Evolutionary conservation across 108 stramenopile species (phyloP).

Genomic region (Nannochloropsis salina): DNA sequence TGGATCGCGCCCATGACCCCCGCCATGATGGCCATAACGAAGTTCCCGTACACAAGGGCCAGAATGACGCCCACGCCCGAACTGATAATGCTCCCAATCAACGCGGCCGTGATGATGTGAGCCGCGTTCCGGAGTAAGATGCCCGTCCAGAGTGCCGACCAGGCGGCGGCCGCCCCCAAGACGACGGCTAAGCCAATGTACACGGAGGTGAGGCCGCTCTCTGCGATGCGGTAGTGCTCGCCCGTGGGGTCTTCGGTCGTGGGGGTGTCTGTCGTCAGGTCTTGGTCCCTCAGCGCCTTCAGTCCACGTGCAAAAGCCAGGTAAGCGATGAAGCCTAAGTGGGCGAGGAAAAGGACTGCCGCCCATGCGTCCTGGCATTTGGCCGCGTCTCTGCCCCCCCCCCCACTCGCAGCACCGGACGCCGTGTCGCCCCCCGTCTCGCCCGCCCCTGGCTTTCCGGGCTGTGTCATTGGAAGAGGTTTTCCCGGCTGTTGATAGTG

Average conservation of each 20-base stretch:
- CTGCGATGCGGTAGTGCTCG: background rate
- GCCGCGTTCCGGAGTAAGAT: background rate
- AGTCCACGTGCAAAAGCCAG: background rate
- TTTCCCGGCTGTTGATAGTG: background rate
- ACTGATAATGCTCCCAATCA: background rate
- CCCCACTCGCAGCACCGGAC: background rate
- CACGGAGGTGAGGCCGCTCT: background rate
- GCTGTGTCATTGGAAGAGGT: background rate
- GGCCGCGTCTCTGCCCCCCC: background rate
- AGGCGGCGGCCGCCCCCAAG: background rate
- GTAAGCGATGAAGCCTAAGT: conserved; percentile 28
- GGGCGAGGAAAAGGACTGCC: conserved; percentile 32
- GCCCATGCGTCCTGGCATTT: conserved; percentile 29
- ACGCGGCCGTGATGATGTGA: background rate
- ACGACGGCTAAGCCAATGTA: background rate
- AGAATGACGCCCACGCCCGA: background rate
- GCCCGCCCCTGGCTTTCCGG: background rate
- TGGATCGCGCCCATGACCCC: conserved; percentile 21
- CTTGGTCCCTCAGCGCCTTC: background rate
- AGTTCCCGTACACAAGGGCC: background rate
- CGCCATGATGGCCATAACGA: conserved; percentile 18
- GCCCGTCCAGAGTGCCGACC: background rate
- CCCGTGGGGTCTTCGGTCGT: background rate
- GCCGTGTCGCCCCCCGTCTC: background rate
- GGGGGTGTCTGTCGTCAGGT: conserved; percentile 10